Base-by-base conservation (phyloP, 371 early-diverging fungal species). In the Basidiobolus meristosporus region DNA sequence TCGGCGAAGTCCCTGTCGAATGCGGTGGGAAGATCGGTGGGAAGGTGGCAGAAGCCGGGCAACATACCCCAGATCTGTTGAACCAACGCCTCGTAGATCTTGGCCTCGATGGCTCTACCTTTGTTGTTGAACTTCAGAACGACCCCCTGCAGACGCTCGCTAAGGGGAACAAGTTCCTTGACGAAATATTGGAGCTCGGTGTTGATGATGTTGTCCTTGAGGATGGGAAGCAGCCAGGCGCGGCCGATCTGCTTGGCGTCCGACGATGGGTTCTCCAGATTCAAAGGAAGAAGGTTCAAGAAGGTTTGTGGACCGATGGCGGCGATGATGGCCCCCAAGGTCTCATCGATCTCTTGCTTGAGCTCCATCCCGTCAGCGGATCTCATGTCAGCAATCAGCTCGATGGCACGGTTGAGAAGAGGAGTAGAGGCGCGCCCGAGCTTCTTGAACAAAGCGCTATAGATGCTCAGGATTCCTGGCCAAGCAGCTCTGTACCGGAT, bases 21-120 rank as follows among this genome's bases (percentile, higher is more conserved):
- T n/a, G n/a, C n/a, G n/a, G n/a, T n/a, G n/a, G 52, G 31, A 21
- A 88, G 50, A 49, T 91, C 93, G 11, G 50, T 43, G n/a, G 92
- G 90, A 7, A 78, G 47, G 26, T 77, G 73, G 50, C 87, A 87
- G 50, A 90, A 78, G 9, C 80, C 82, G 11, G 85, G 85, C 19
- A 88, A 65, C 36, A 91, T 56, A 20, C 75, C 70, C 87, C 93
- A 95, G 32, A 90, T 69, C 59, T 96, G 97, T 22, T 75, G 66
- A 18, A 67, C 71, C 31, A 96, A 58, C 0, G 92, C 88, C 39
- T 78, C 80, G 51, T 81, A 89, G 30, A 96, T 70, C 59, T 95
- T 93, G 44, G 85, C 78, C 64, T 88, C 84, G 45, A 84, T 63
- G 19, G 60, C 70, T 16, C 70, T 59, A 32, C 71, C 77, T 35